These are phyloP conservation scores for Citrus mangshanensis DNA, from an alignment of 345 rosid genomes.

Conservation along the genomic window DNA sequence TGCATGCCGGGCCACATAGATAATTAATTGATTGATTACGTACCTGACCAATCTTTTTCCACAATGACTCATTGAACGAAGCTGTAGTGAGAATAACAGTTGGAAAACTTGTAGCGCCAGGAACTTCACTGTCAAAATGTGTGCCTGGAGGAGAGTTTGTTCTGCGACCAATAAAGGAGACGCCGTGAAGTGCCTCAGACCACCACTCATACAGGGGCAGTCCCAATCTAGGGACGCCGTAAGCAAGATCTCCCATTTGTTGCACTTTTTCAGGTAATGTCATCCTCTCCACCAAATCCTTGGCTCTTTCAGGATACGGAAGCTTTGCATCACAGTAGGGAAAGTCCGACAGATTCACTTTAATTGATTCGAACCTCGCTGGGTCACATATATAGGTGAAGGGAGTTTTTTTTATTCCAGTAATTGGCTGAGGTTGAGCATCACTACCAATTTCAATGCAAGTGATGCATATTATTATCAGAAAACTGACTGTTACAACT, in stretches of 20 bases:
- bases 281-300: constrained; percentile 34
- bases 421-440: too few species aligned
- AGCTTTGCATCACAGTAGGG: constrained; percentile 24
- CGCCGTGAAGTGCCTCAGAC: constrained; percentile 52
- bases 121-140: constrained; percentile 24
- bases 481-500: too few species aligned
- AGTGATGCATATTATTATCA: too few species aligned
- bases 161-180: constrained; percentile 28
- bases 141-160: constrained; percentile 13
- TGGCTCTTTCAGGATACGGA: constrained; percentile 27
- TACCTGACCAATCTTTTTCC: constrained; percentile 48
- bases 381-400: too few species aligned
- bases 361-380: too few species aligned
- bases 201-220: constrained; percentile 45
- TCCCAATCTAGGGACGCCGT: constrained; percentile 32
- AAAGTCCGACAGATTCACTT: too few species aligned
- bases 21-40: background rate
- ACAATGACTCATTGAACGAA: constrained; percentile 36
- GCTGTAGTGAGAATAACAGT: constrained; percentile 33
- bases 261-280: constrained; percentile 29
- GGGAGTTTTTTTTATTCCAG: too few species aligned
- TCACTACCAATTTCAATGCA: too few species aligned
- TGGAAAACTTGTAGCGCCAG: constrained; percentile 45
- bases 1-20: too few species aligned
- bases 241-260: constrained; percentile 26